Percentiles rank a stretch among this genome's conserved stretches.
phyloP scores from a whole-genome alignment of 176 grass and related monocot genomes.

The Typha latifolia region DNA sequence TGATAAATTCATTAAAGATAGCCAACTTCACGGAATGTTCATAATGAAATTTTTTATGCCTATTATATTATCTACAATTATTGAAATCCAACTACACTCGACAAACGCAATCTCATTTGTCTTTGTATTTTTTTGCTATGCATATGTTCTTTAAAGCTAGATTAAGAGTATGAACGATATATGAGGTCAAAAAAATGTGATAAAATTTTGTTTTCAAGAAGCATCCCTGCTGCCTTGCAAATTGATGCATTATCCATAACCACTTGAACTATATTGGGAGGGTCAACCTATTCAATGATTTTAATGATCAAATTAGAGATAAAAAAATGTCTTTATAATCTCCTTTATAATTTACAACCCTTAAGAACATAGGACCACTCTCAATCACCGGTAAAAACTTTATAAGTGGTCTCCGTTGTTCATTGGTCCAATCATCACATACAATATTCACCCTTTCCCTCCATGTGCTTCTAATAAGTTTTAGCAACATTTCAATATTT shows the following conservation, averaged over 20 bases:
- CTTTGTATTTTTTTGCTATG: not conserved
- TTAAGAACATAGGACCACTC: conserved; percentile 8
- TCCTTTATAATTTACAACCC: conserved; percentile 3
- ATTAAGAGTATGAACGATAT: conserved; percentile 5
- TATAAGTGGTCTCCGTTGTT: not conserved
- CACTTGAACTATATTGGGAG: conserved; percentile 7
- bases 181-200: conserved; percentile 15
- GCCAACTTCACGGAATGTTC: conserved; percentile 1
- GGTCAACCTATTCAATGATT: conserved; percentile 2
- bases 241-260: conserved; percentile 2
- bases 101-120: not conserved
- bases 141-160: conserved; percentile 21
- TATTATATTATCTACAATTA: not conserved
- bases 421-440: conserved; percentile 4
- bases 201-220: no score
- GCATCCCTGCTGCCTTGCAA: not conserved
- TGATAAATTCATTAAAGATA: conserved; percentile 16
- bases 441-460: conserved; percentile 11
- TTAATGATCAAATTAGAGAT: conserved; percentile 1
- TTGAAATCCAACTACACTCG: conserved; percentile 2
- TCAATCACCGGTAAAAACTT: conserved; percentile 11
- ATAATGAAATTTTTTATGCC: conserved; percentile 10
- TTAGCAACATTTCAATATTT: not conserved
- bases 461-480: conserved; percentile 4
- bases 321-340: conserved; percentile 1